These are phyloP conservation scores for Babesia caballi DNA, from an alignment of 169 alveolate genomes.

Conservation along the genomic window DNA sequence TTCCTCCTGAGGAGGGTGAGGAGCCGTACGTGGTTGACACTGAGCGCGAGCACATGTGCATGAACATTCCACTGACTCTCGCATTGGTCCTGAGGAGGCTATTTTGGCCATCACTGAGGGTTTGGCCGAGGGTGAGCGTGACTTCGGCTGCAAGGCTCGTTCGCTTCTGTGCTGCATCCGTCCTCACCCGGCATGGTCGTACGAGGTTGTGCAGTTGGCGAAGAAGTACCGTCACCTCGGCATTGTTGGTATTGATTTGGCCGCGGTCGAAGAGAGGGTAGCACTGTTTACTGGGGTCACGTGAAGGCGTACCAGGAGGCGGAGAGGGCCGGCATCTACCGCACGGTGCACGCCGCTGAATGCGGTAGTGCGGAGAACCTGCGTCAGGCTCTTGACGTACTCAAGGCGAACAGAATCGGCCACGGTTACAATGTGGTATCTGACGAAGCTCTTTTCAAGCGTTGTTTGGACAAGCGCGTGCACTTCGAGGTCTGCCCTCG, in stretches of 20 bases:
- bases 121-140: background rate
- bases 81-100: constrained; percentile 21
- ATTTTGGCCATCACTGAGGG: constrained; percentile 12
- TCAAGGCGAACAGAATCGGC: constrained; percentile 14
- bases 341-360: constrained; percentile 25
- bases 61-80: background rate
- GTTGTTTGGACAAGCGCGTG: background rate
- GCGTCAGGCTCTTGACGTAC: constrained; percentile 6
- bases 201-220: constrained; percentile 18
- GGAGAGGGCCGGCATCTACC: background rate
- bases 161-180: constrained; percentile 16
- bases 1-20: background rate
- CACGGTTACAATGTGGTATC: constrained; percentile 6
- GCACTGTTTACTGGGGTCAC: constrained; percentile 7
- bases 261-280: background rate
- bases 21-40: background rate
- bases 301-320: constrained; percentile 36
- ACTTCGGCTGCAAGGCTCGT: constrained; percentile 7
- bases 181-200: constrained; percentile 18
- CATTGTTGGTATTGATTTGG: constrained; percentile 21
- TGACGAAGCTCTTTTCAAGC: constrained; percentile 1
- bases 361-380: constrained; percentile 6
- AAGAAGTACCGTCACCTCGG: constrained; percentile 23
- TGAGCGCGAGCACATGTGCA: background rate
- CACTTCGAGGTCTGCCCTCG: constrained; percentile 18